phyloP scores from a whole-genome alignment of 768 basidiomycete genomes.

The Fibroporia radiculosa region DNA sequence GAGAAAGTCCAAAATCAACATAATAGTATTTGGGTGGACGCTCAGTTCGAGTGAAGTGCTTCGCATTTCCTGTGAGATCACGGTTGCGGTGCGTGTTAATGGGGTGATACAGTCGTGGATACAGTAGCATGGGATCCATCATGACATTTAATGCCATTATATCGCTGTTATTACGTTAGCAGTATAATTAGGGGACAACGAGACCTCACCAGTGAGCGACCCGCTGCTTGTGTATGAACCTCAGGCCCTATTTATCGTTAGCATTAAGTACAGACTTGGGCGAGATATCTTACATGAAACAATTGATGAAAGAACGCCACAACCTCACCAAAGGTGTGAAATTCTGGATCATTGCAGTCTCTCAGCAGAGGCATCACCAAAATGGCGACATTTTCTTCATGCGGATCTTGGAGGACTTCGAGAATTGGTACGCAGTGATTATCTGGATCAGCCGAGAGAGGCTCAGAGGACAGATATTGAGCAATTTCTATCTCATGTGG shows the following conservation, averaged over 20 bases:
- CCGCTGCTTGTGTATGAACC: conserved; percentile 30
- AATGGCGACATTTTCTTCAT: conserved; percentile 5
- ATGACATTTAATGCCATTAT: conserved; percentile 10
- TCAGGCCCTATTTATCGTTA: conserved; percentile 20
- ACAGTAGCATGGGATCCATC: conserved; percentile 13
- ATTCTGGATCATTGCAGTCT: conserved; percentile 20
- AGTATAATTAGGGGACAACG: conserved; percentile 3
- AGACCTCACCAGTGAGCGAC: conserved; percentile 28
- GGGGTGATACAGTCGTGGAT: conserved; percentile 15
- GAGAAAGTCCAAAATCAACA: conserved; percentile 19
- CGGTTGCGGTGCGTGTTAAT: neutral
- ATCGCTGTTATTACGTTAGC: neutral
- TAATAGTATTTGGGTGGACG: conserved; percentile 20
- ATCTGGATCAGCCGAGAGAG: conserved; percentile 14
- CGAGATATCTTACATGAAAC: conserved; percentile 28
- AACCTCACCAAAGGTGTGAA: conserved; percentile 29
- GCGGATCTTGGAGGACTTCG: conserved; percentile 15
- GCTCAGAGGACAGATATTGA: conserved; percentile 16
- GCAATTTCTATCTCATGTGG: conserved; percentile 21
- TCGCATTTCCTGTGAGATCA: conserved; percentile 5
- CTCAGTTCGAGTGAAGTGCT: conserved; percentile 13
- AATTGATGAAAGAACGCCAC: conserved; percentile 25
- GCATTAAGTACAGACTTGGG: conserved; percentile 22
- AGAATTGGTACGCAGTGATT: conserved; percentile 21
- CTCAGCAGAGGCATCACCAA: conserved; percentile 29